Conservation (phyloP, 345 rosid genomes). For the Abelmoschus esculentus region DNA sequence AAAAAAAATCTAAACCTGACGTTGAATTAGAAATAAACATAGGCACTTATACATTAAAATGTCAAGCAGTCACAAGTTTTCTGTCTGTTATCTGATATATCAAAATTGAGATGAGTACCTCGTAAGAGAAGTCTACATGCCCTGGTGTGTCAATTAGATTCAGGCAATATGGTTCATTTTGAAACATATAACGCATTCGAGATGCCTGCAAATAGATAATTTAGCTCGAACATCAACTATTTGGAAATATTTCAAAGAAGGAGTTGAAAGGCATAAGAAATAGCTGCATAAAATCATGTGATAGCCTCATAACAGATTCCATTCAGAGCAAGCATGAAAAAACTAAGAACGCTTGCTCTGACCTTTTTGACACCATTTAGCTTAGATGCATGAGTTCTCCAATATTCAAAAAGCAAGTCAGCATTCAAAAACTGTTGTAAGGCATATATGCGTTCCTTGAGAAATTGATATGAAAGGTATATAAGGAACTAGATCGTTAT, state of each 20-base stretch:
- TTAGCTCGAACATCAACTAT: not conserved
- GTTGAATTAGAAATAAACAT: not conserved
- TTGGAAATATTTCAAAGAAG: not conserved
- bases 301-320: not conserved
- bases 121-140: conserved; percentile 95
- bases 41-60: not conserved
- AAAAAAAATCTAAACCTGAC: not conserved
- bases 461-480: too few species aligned
- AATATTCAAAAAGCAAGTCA: too few species aligned
- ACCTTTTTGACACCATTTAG: too few species aligned
- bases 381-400: too few species aligned
- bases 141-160: conserved; percentile 97
- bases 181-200: conserved; percentile 81
- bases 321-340: not conserved
- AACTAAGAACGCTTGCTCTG: not conserved
- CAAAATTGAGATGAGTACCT: conserved; percentile 38
- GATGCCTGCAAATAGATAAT: conserved; percentile 53
- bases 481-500: too few species aligned
- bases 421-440: too few species aligned
- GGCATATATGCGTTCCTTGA: too few species aligned
- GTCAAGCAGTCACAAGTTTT: not conserved
- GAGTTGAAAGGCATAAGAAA: not conserved
- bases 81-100: not conserved
- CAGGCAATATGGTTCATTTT: conserved; percentile 61
- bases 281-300: not conserved